phyloP scores from a whole-genome alignment of 2,329 filamentous ascomycete genomes.

The Fusarium albosuccineum region DNA sequence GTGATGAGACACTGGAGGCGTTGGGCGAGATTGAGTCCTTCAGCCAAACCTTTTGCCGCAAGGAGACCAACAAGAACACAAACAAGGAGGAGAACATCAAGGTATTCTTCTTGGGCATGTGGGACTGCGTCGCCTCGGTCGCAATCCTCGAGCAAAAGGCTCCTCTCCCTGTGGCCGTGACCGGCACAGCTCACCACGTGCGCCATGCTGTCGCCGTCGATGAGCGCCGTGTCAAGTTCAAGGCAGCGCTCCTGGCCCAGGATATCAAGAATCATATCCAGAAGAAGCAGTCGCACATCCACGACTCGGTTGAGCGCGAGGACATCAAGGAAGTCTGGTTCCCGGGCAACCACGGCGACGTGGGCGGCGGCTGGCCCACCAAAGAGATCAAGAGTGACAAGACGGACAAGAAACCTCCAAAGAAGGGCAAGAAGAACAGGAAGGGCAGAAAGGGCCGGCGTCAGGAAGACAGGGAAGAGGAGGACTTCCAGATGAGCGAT shows the following conservation, averaged over 20 bases:
- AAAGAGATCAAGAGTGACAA: slow-evolving; percentile 30
- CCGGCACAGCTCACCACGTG: slow-evolving; percentile 59
- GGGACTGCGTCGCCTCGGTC: slow-evolving; percentile 67
- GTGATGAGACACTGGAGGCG: slow-evolving; percentile 33
- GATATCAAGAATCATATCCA: slow-evolving; percentile 47
- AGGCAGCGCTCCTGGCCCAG: slow-evolving; percentile 61
- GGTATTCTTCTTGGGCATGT: slow-evolving; percentile 67
- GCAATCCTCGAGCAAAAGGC: slow-evolving; percentile 56
- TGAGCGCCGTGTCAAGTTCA: slow-evolving; percentile 68
- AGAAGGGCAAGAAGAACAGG: slow-evolving; percentile 9
- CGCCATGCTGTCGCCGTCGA: slow-evolving; percentile 67
- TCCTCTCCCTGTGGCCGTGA: slow-evolving; percentile 53
- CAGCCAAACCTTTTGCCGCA: slow-evolving; percentile 62
- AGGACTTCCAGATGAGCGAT: slow-evolving; percentile 61
- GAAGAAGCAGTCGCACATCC: slow-evolving; percentile 20
- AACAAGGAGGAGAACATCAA: slow-evolving; percentile 53
- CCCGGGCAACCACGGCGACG: slow-evolving; percentile 65
- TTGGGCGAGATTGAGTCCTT: slow-evolving; percentile 59
- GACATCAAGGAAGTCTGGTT: slow-evolving; percentile 67
- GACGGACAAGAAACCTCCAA: too few species aligned
- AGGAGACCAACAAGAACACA: slow-evolving; percentile 33
- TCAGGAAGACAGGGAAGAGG: slow-evolving; percentile 23
- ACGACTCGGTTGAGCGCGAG: slow-evolving; percentile 39
- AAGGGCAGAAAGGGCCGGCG: slow-evolving; percentile 48
- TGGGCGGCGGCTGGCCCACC: slow-evolving; percentile 66